Evolutionary conservation across 768 basidiomycete genomes (phyloP).

Genomic region (Terana coerulea): DNA sequence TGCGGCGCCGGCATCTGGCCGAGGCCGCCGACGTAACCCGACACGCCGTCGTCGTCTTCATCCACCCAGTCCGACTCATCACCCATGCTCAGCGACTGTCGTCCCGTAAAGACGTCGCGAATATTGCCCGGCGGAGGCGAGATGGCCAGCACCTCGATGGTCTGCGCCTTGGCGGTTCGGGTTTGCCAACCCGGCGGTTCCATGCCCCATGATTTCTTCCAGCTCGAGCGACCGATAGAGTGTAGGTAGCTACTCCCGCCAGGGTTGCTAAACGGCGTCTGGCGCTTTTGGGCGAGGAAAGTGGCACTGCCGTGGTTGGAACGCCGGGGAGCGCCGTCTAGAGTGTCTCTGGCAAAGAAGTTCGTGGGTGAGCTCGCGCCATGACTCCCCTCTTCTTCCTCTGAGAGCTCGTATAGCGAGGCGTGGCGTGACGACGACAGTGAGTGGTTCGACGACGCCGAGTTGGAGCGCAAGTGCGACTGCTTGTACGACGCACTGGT

Average conservation of each 20-base stretch:
- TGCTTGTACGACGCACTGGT: constrained; percentile 16
- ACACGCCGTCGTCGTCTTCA: constrained; percentile 76
- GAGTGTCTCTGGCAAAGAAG: constrained; percentile 42
- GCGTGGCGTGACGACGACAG: constrained; percentile 72
- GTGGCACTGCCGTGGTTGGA: constrained; percentile 42
- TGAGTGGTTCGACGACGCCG: constrained; percentile 77
- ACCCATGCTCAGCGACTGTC: constrained; percentile 53
- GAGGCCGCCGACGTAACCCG: constrained; percentile 72
- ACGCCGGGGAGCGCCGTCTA: constrained; percentile 43
- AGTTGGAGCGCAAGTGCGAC: constrained; percentile 68
- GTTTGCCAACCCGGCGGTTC: constrained; percentile 85
- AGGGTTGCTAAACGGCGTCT: constrained; percentile 67
- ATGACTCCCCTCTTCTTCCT: constrained; percentile 60
- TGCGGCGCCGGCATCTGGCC: constrained; percentile 51
- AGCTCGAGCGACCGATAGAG: constrained; percentile 64
- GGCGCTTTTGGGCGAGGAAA: constrained; percentile 80
- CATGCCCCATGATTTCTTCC: constrained; percentile 88
- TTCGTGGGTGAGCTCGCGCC: constrained; percentile 65
- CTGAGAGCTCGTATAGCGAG: constrained; percentile 74
- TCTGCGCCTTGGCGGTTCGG: constrained; percentile 51
- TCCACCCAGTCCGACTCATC: constrained; percentile 90
- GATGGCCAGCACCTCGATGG: constrained; percentile 71
- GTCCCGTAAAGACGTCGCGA: constrained; percentile 78
- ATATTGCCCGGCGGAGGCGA: constrained; percentile 48
- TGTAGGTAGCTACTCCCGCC: constrained; percentile 33